Conservation (phyloP, 371 early-diverging fungal genomes). For the Actinomortierella ambigua region DNA sequence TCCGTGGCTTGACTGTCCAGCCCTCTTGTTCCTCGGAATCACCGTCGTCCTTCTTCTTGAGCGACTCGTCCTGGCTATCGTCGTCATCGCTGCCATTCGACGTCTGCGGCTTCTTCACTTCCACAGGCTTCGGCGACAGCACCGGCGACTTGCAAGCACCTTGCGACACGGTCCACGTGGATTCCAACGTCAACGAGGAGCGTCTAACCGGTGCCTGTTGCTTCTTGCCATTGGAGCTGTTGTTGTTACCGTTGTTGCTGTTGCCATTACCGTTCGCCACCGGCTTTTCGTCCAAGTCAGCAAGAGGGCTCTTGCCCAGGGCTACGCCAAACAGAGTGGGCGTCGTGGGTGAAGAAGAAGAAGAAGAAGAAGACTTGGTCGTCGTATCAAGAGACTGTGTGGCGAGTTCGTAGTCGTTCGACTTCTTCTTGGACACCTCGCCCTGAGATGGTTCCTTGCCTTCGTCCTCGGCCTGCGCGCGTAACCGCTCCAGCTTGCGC, state of each 20-base stretch:
- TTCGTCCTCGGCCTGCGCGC: constrained; percentile 4
- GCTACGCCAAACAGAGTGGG: constrained; percentile 1
- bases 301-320: constrained; percentile 26
- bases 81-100: constrained; percentile 8
- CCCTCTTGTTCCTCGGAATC: constrained; percentile 48
- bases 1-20: constrained; percentile 45
- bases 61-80: constrained; percentile 8
- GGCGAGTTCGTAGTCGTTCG: constrained; percentile 40
- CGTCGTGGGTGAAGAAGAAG: constrained; percentile 1
- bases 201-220: not conserved
- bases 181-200: not conserved
- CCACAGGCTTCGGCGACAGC: constrained; percentile 18
- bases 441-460: constrained; percentile 2
- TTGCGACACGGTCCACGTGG: constrained; percentile 27
- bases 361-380: not conserved
- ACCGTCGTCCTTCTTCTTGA: constrained; percentile 35
- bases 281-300: constrained; percentile 23
- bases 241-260: not conserved
- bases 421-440: constrained; percentile 9
- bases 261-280: not conserved
- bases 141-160: constrained; percentile 27
- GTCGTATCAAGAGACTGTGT: constrained; percentile 1
- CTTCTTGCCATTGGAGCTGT: not conserved
- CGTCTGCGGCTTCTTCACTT: constrained; percentile 13
- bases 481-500: no score